Evolutionary conservation across 345 rosid genomes (phyloP).

Genomic region (Citrus trifoliata): DNA sequence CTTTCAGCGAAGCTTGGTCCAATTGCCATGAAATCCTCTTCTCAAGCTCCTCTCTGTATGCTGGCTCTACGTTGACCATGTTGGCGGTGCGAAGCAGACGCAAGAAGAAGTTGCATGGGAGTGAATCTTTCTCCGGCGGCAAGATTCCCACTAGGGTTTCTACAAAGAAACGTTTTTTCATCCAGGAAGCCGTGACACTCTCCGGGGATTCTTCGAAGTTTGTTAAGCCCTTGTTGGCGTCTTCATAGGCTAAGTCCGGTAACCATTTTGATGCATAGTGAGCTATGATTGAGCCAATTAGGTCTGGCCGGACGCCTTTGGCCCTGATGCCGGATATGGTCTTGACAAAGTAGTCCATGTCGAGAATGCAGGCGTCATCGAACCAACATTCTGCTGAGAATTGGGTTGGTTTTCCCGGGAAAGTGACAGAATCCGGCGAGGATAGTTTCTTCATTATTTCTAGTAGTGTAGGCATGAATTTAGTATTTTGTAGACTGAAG

Average conservation of each 20-base stretch:
- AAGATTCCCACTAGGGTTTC: slow-evolving; percentile 77
- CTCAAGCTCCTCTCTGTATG: slow-evolving; percentile 65
- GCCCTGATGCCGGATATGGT: slow-evolving; percentile 69
- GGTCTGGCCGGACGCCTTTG: slow-evolving; percentile 76
- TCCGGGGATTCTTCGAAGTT: slow-evolving; percentile 38
- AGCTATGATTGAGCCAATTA: slow-evolving; percentile 74
- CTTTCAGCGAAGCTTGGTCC: slow-evolving; percentile 80
- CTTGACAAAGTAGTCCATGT: slow-evolving; percentile 77
- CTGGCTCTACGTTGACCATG: slow-evolving; percentile 63
- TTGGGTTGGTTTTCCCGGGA: slow-evolving; percentile 33
- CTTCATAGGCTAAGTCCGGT: slow-evolving; percentile 55
- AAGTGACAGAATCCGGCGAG: slow-evolving; percentile 31
- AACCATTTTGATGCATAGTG: slow-evolving; percentile 90
- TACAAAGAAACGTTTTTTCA: slow-evolving; percentile 68
- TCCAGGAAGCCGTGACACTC: slow-evolving; percentile 59
- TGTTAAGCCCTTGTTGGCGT: slow-evolving; percentile 7
- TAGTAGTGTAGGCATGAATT: not conserved
- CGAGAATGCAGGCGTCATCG: slow-evolving; percentile 72
- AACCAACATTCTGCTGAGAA: slow-evolving; percentile 41
- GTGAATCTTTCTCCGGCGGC: slow-evolving; percentile 82
- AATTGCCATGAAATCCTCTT: slow-evolving; percentile 74
- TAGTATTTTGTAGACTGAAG: not conserved
- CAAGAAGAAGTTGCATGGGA: slow-evolving; percentile 75
- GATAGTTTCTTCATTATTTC: slow-evolving; percentile 39
- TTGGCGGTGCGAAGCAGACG: slow-evolving; percentile 79